Evolutionary conservation across 495 filamentous ascomycete species (phyloP).

Genomic region (Annulohypoxylon stygium): DNA sequence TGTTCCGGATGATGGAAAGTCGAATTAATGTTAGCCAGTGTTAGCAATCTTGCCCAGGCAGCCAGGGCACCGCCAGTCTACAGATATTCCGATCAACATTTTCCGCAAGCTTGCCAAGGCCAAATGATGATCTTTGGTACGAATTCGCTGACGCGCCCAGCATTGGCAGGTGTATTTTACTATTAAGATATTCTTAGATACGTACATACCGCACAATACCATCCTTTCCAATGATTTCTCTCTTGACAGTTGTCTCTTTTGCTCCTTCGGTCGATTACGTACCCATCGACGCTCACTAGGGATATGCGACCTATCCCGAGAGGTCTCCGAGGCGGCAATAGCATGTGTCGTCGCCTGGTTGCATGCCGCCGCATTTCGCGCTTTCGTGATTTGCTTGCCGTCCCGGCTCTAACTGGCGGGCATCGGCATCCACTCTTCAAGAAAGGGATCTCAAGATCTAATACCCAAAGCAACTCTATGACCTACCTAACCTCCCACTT

Average conservation of each 20-base stretch:
- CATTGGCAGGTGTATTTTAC: slow-evolving; percentile 40
- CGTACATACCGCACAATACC: slow-evolving; percentile 14
- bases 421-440: slow-evolving; percentile 23
- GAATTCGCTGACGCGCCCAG: slow-evolving; percentile 39
- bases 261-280: slow-evolving; percentile 30
- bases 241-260: slow-evolving; percentile 37
- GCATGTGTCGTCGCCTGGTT: slow-evolving; percentile 43
- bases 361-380: slow-evolving; percentile 40
- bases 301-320: slow-evolving; percentile 37
- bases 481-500: slow-evolving; percentile 26
- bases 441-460: slow-evolving; percentile 31
- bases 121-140: slow-evolving; percentile 37
- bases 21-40: slow-evolving; percentile 18
- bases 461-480: slow-evolving; percentile 25
- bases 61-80: slow-evolving; percentile 2
- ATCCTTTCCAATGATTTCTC: slow-evolving; percentile 17
- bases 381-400: slow-evolving; percentile 33
- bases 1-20: slow-evolving; percentile 8
- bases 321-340: slow-evolving; percentile 35
- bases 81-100: slow-evolving; percentile 36
- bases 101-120: slow-evolving; percentile 39
- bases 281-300: slow-evolving; percentile 31
- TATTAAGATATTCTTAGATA: slow-evolving; percentile 35
- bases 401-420: slow-evolving; percentile 17
- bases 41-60: slow-evolving; percentile 5